Evolutionary conservation across 148 eudicot genomes (phyloP).

Genomic region (Agrostemma githago): DNA sequence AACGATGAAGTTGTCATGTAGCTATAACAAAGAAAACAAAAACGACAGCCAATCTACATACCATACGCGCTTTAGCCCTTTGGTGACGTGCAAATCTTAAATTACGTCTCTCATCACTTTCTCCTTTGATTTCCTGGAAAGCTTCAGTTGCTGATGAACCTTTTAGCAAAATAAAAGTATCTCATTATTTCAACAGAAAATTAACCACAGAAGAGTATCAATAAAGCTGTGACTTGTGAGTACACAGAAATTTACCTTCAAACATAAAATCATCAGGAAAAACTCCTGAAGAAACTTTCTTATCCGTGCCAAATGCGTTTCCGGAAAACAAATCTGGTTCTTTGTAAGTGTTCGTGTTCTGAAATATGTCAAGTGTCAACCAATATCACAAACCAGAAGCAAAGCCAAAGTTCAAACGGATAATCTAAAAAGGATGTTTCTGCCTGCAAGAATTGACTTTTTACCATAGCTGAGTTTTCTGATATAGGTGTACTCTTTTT

Average conservation of each 20-base stretch:
- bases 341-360: slow-evolving; percentile 23
- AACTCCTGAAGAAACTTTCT: slow-evolving; percentile 30
- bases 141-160: slow-evolving; percentile 43
- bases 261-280: slow-evolving; percentile 53
- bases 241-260: slow-evolving; percentile 45
- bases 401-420: not conserved
- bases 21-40: not conserved
- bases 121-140: slow-evolving; percentile 75
- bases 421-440: not conserved
- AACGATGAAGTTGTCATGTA: slow-evolving; percentile 10
- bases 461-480: slow-evolving; percentile 35
- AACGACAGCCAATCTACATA: slow-evolving; percentile 15
- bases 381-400: slow-evolving; percentile 34
- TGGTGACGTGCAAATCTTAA: slow-evolving; percentile 48
- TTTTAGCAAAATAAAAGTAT: slow-evolving; percentile 20
- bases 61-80: slow-evolving; percentile 59
- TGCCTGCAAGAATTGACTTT: slow-evolving; percentile 3
- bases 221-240: slow-evolving; percentile 4
- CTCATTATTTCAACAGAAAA: slow-evolving; percentile 6
- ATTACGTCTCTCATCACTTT: slow-evolving; percentile 67
- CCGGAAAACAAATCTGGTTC: slow-evolving; percentile 28
- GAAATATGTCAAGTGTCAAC: slow-evolving; percentile 18
- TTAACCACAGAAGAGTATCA: slow-evolving; percentile 3
- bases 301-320: slow-evolving; percentile 26
- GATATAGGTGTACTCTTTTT: slow-evolving; percentile 27